Conservation (phyloP, 2,329 filamentous ascomycete genomes). For the Teratosphaeria pseudoeucalypti region DNA sequence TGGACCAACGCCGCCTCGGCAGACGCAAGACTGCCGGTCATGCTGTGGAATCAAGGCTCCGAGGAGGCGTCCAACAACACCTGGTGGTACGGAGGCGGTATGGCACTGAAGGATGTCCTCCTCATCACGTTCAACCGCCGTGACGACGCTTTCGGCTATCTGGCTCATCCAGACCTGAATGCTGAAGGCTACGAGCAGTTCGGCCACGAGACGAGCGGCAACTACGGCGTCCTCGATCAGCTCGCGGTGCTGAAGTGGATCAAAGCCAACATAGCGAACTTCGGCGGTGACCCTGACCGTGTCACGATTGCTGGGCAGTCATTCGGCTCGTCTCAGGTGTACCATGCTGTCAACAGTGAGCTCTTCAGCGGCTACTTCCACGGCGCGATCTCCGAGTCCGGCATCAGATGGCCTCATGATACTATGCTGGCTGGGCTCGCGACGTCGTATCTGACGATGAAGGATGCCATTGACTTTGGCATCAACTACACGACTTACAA, state of each 20-base stretch:
- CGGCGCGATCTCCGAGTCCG: neutral
- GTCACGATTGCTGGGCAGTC: conserved; percentile 40
- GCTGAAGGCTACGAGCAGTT: neutral
- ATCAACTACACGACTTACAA: neutral
- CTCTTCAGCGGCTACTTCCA: neutral
- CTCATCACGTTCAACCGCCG: conserved; percentile 44
- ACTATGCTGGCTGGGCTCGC: neutral
- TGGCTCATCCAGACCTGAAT: conserved; percentile 36
- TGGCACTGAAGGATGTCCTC: neutral
- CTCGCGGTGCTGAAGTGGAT: conserved; percentile 41
- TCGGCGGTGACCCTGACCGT: conserved; percentile 38
- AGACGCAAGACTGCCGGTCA: neutral
- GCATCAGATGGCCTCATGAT: neutral
- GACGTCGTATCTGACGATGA: neutral
- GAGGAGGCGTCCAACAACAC: neutral
- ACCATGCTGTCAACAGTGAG: neutral
- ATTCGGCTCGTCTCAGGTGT: neutral
- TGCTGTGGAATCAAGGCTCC: neutral
- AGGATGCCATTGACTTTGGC: neutral
- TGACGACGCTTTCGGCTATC: conserved; percentile 47
- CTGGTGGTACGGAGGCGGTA: neutral
- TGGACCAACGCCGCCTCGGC: neutral
- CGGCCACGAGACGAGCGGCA: conserved; percentile 45
- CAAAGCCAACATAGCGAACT: conserved; percentile 34
- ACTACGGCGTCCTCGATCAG: conserved; percentile 44